Base-by-base conservation (phyloP, 2,329 filamentous ascomycete species). In the Claviceps sp. region DNA sequence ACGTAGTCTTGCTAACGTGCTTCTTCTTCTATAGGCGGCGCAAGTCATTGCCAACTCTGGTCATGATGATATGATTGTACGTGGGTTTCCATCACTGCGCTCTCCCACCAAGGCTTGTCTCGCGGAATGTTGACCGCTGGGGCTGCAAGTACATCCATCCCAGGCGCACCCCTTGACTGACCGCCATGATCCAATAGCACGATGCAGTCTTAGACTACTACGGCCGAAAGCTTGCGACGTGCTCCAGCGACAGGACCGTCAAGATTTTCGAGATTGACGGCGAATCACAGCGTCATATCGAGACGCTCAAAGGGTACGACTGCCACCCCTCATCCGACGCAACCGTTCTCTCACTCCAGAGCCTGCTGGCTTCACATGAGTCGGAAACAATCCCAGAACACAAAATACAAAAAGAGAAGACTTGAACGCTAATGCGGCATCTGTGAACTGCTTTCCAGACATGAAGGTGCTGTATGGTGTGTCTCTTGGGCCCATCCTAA, bases 11-110 rank as follows among this genome's bases (percentile, higher is more conserved):
- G 34, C 53, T 69, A 62, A 69, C 60, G 53, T 47, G 42, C 29
- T 38, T 45, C 50, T 3, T 14, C 23, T 51, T 53, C 46, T 50
- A 48, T 55, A 71, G 69, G 65, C 70, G 57, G 61, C 69, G 56
- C 70, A 72, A 62, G 68, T 71, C 54, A 71, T 73, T 58, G 63
- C 68, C 52, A 73, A 71, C 61, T 68, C 70, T 49, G 69, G 70
- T 65, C 93, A 98, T 75, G 91, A 97, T 85, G 91, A 96, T 69
- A 97, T 97, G 91, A 96, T 98, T 79, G 91, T 97, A 89, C 64
- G 87, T 81, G 60, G 37, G 50, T 39, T 20, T 20, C 16, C 20
- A 23, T 14, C 38, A 34, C 29, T 8, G 17, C 26, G 7, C 29
- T 22, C 20, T 2, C 11, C 11, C 8, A 20, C n/a, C n/a, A 29